Evolutionary conservation across 345 rosid genomes (phyloP).

Genomic region (Laguncularia racemosa): DNA sequence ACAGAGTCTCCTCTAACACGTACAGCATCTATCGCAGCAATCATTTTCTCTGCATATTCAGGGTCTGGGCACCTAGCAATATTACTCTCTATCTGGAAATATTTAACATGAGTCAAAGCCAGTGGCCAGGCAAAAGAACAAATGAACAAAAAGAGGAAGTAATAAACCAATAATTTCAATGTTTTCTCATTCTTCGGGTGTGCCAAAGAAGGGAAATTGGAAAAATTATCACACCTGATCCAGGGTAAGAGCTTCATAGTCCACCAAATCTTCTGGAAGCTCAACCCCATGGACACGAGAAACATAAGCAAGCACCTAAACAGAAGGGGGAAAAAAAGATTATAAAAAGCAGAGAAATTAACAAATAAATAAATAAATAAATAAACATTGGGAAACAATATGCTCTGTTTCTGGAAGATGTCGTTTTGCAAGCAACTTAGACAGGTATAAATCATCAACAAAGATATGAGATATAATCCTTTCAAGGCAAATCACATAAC

Average conservation of each 20-base stretch:
- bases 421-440: no score
- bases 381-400: no score
- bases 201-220: background rate
- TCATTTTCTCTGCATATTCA: slow-evolving; percentile 95
- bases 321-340: slow-evolving; percentile 3
- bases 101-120: background rate
- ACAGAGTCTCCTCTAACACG: slow-evolving; percentile 84
- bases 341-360: background rate
- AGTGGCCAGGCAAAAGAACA: background rate
- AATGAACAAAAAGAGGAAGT: background rate
- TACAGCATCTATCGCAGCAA: slow-evolving; percentile 81
- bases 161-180: background rate
- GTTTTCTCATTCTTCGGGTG: background rate
- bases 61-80: slow-evolving; percentile 96
- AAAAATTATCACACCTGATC: slow-evolving; percentile 51
- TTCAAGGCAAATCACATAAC: no score
- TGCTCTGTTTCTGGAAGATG: no score
- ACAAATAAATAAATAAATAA: no score
- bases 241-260: slow-evolving; percentile 56
- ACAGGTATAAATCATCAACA: no score
- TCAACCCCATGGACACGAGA: slow-evolving; percentile 83
- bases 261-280: slow-evolving; percentile 69
- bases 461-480: no score
- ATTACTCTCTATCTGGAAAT: slow-evolving; percentile 80
- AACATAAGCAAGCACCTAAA: slow-evolving; percentile 89